Evolutionary conservation across 2,329 filamentous ascomycete genomes (phyloP).

Genomic region (Hypoxylon sp.): DNA sequence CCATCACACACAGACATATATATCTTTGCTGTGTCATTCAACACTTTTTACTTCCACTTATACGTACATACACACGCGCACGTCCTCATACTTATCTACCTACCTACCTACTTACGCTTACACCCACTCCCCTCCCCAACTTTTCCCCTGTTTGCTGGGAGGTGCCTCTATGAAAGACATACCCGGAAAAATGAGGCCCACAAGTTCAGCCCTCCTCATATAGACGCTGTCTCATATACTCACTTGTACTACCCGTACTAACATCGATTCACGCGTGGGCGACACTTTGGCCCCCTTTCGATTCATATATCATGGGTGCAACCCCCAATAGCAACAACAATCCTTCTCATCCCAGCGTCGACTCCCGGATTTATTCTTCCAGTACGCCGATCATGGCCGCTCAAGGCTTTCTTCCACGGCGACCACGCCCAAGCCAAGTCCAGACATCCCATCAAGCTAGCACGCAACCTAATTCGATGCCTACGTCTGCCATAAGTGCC

Average conservation of each 20-base stretch:
- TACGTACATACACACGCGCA: conserved; percentile 7
- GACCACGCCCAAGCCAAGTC: conserved; percentile 57
- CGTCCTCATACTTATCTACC: neutral
- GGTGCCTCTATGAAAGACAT: conserved; percentile 38
- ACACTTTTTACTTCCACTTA: too few species aligned
- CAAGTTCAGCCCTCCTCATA: conserved; percentile 43
- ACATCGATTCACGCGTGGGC: conserved; percentile 38
- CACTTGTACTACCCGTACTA: conserved; percentile 39
- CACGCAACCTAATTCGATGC: conserved; percentile 51
- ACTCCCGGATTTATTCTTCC: conserved; percentile 43
- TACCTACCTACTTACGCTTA: conserved; percentile 12
- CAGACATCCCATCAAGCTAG: conserved; percentile 56
- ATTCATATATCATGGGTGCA: conserved; percentile 47
- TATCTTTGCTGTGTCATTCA: too few species aligned
- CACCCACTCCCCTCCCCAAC: conserved; percentile 23
- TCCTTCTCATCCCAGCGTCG: conserved; percentile 44
- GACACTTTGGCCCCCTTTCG: conserved; percentile 35
- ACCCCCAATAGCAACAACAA: conserved; percentile 43
- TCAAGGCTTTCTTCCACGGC: conserved; percentile 52
- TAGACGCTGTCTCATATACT: conserved; percentile 44
- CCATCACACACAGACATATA: conserved; percentile 15
- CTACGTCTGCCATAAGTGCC: conserved; percentile 63
- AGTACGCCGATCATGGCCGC: conserved; percentile 54
- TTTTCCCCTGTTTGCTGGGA: conserved; percentile 35
- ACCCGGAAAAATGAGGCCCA: conserved; percentile 46